Percentiles rank a stretch among this genome's conserved stretches.
Conservation (phyloP, 2,329 filamentous ascomycete genomes). For the Colletotrichum shisoi region DNA sequence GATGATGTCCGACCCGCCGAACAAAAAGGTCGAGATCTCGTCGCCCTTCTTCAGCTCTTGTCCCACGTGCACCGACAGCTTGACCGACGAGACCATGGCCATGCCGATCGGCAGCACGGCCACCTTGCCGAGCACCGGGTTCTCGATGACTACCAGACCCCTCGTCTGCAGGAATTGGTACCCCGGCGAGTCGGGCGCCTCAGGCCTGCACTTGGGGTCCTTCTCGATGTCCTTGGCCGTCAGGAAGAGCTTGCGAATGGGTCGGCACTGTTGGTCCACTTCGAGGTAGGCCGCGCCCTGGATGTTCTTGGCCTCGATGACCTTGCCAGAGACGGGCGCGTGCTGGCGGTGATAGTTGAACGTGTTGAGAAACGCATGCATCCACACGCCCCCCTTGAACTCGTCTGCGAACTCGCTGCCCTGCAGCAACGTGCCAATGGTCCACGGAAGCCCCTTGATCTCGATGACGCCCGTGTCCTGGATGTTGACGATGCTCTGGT, state of each 20-base stretch:
- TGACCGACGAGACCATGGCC: constrained; percentile 55
- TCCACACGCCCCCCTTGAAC: constrained; percentile 53
- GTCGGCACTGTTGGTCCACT: constrained; percentile 42
- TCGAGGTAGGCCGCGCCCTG: constrained; percentile 51
- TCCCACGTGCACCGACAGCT: constrained; percentile 44
- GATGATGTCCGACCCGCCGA: constrained; percentile 55
- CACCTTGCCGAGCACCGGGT: constrained; percentile 48
- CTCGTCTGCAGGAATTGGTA: constrained; percentile 54
- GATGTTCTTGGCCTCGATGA: constrained; percentile 51
- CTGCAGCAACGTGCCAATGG: constrained; percentile 48
- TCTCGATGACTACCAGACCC: constrained; percentile 52
- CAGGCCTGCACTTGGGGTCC: constrained; percentile 37
- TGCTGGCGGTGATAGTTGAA: constrained; percentile 55
- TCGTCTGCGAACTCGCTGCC: constrained; percentile 45
- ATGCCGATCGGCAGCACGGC: constrained; percentile 56
- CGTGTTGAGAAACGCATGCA: constrained; percentile 52
- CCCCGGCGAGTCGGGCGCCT: constrained; percentile 49
- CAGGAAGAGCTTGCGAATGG: constrained; percentile 37
- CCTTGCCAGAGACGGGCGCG: constrained; percentile 50
- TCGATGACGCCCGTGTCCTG: constrained; percentile 44
- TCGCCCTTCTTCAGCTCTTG: constrained; percentile 50
- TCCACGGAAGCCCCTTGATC: constrained; percentile 52
- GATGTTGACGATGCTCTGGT: constrained; percentile 43
- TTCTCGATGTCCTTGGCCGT: background rate
- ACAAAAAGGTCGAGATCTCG: constrained; percentile 54